Conservation (phyloP, 2,329 filamentous ascomycete genomes). For the Apiospora marii region DNA sequence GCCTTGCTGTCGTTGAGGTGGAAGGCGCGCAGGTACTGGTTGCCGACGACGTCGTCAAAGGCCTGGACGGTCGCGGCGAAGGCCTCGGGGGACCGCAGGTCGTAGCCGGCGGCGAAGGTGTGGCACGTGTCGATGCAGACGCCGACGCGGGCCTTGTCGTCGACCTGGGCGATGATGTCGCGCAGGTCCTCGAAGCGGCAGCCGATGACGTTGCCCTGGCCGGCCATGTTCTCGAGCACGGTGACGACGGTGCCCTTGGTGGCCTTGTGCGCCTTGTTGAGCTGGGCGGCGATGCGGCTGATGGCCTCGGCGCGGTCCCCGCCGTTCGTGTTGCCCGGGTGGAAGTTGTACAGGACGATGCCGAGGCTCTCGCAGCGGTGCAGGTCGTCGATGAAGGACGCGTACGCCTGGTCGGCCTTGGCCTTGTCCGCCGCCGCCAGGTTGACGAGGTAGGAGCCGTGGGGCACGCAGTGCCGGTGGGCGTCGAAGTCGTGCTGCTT, state of each 20-base stretch:
- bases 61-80: conserved; percentile 77
- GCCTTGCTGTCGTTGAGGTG: conserved; percentile 98
- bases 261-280: conserved; percentile 83
- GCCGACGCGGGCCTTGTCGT: conserved; percentile 84
- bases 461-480: conserved; percentile 79
- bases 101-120: conserved; percentile 92
- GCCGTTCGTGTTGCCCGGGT: conserved; percentile 84
- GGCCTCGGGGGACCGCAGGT: conserved; percentile 77
- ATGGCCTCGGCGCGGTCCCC: conserved; percentile 74
- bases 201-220: conserved; percentile 86
- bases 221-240: conserved; percentile 95
- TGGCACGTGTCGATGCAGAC: conserved; percentile 98
- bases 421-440: conserved; percentile 82
- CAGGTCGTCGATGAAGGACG: conserved; percentile 86
- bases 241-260: conserved; percentile 77
- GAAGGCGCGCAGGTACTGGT: conserved; percentile 81
- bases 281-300: conserved; percentile 77
- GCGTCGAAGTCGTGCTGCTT: conserved; percentile 75
- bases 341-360: conserved; percentile 96
- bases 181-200: conserved; percentile 85
- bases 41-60: conserved; percentile 81
- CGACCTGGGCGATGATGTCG: conserved; percentile 81
- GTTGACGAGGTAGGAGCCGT: conserved; percentile 97
- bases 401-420: conserved; percentile 87
- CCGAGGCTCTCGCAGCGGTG: conserved; percentile 84